Percentiles rank a stretch among this genome's conserved stretches.
These are phyloP conservation scores for Phytophthora pistaciae DNA, from an alignment of 352 stramenopile genomes.

Conservation along the genomic window DNA sequence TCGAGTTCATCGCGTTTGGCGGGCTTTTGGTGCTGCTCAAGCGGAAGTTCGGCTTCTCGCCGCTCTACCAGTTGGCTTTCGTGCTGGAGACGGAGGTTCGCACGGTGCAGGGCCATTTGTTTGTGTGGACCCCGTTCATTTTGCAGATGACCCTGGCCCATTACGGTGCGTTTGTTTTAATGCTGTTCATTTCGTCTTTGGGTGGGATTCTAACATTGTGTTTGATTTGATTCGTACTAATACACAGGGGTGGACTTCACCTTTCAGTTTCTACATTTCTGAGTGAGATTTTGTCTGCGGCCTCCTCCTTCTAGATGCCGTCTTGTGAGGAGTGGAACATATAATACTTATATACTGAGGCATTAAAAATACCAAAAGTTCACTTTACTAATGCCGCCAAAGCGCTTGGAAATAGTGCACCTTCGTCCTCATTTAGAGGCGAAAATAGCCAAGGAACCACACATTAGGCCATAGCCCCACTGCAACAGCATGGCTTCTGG, in stretches of 20 bases:
- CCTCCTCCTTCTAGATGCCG: not conserved
- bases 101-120: slow-evolving; percentile 30
- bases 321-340: no score
- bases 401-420: not conserved
- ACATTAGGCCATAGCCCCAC: not conserved
- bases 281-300: not conserved
- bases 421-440: not conserved
- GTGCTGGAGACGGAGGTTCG: slow-evolving; percentile 42
- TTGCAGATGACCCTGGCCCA: slow-evolving; percentile 28
- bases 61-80: slow-evolving; percentile 43
- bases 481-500: not conserved
- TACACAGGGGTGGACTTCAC: not conserved
- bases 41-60: slow-evolving; percentile 27
- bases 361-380: no score
- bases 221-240: not conserved
- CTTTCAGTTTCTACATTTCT: not conserved
- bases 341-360: no score
- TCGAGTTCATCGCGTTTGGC: slow-evolving; percentile 13
- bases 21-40: slow-evolving; percentile 19
- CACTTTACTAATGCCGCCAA: no score
- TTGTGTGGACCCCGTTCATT: slow-evolving; percentile 39
- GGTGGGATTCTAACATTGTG: not conserved
- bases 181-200: not conserved
- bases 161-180: slow-evolving; percentile 17
- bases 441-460: not conserved